Evolutionary conservation across 345 rosid genomes (phyloP), one percentile per base, ranked within the genome.

Genomic region (Eucalyptus virginea): DNA sequence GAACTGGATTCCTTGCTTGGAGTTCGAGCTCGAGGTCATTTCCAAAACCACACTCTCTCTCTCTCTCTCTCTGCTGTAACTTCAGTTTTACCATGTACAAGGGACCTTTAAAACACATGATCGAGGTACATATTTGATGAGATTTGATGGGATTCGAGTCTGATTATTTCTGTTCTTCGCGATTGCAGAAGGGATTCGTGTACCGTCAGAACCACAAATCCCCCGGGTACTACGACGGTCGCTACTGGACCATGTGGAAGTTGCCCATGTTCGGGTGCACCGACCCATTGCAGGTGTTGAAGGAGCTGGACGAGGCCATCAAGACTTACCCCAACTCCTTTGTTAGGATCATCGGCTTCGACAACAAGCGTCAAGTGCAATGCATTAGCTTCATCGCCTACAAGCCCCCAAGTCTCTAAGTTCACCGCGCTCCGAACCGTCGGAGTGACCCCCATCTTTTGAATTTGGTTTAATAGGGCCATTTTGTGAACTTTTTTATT

Each of bases 231-330:
- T 96, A 95, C 77, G 97, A 95, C 69, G 94, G 97, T 69, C 93
- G 98, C 90, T 94, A 94, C 86, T 95, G 96, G 96, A 96, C 98
- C 32, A 88, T 95, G 44, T 96, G 98, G 97, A 95, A 95, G 92
- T 92, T 96, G 89, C 98, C 98, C 45, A 94, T 96, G 97, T 96
- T 93, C 86, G 97, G 96, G 11, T 95, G 97, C 96, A 94, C 86
- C 16, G 96, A 95, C 51, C 72, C 97, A 1, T 86, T 95, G n/a
- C 95, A 94, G 58, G 95, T 95, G 54, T 89, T 94, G 2, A 81
- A 91, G 23, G 97, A 95, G 90, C 93, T 96, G 81, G 21, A 89
- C 0, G 94, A 94, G 51, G 94, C 94, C 94, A 92, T 89, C 88
- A 88, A 90, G 81, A 72, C 94, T 9, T 95, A 92, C 92, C 96